Evolutionary conservation across 2,329 filamentous ascomycete genomes (phyloP).

Genomic region (Leptographium lundbergii): DNA sequence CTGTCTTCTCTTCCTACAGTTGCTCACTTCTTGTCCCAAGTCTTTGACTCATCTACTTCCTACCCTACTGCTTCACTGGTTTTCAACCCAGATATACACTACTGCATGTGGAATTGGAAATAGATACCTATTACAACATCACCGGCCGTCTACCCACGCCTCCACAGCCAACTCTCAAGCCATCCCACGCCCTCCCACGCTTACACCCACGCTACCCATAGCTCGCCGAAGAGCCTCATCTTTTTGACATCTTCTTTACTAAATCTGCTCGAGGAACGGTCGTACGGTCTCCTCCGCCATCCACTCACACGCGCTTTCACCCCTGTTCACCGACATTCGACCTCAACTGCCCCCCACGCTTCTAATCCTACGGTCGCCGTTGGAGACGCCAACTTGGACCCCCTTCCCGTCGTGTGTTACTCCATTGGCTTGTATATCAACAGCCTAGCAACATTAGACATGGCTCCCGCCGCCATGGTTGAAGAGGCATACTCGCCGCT

Average conservation of each 20-base stretch:
- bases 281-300: neutral
- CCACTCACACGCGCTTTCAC: neutral
- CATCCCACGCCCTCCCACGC: conserved; percentile 10
- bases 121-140: neutral
- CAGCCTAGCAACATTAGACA: conserved; percentile 14
- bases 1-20: neutral
- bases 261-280: neutral
- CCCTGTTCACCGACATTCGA: neutral
- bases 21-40: neutral
- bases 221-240: conserved; percentile 8
- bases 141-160: conserved; percentile 6
- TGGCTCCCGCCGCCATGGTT: conserved; percentile 38
- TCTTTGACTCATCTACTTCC: neutral
- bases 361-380: neutral
- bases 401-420: neutral
- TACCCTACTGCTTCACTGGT: neutral
- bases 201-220: conserved; percentile 9
- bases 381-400: neutral
- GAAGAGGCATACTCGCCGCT: conserved; percentile 31
- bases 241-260: conserved; percentile 1
- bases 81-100: neutral
- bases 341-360: neutral
- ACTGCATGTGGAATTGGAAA: neutral
- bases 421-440: neutral
- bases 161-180: conserved; percentile 2